Evolutionary conservation across 129 eudicot genomes (phyloP), one percentile per base, ranked within the genome.

Genomic region (Erigeron canadensis): DNA sequence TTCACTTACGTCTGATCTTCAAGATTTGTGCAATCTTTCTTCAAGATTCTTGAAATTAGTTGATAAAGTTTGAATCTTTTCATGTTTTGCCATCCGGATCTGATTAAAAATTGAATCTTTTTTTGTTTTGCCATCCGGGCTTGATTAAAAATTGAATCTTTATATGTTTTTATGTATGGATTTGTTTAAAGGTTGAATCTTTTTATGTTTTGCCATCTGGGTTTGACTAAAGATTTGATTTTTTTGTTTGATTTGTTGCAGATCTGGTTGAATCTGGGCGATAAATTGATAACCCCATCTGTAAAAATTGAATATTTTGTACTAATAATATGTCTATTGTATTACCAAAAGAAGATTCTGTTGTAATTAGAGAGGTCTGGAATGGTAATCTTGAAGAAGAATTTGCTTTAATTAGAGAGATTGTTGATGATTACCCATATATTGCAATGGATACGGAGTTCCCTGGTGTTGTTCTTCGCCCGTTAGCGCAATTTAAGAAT

Each of bases 401-500:
- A 62, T 84, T 84, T 28, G 87, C 85, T 84, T 71, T 84, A 75
- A 84, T 87, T 70, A 79, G 87, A 54, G 85, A 67, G 13, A 74
- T 84, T 56, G 94, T 84, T 13, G 89, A 84, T 75, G 85, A 74
- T 10, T 84, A 73, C 66, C 94, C 89, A 8, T 87, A 72, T 80
- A 80, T 87, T 7, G 93, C 93, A 1, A 87, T 87, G 92, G 92
- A 87, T 81, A 81, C 92, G 9, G 92, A 87, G 86, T 87, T 87
- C 67, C 93, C 93, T 0, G 93, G 93, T 61, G 93, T 87, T 43
- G 93, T 87, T 19, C 82, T 84, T 51, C 82, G 89, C 4, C 93
- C 93, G 4, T 45, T 87, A 71, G 85, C 85, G 3, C 82, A 79
- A 58, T 87, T 84, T 45, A 87, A 84, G 87, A 80, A 87, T 28